Percentiles rank a stretch among this genome's conserved stretches.
Evolutionary conservation across 2,329 filamentous ascomycete genomes (phyloP).

Genomic region (Cercospora nicotianae): DNA sequence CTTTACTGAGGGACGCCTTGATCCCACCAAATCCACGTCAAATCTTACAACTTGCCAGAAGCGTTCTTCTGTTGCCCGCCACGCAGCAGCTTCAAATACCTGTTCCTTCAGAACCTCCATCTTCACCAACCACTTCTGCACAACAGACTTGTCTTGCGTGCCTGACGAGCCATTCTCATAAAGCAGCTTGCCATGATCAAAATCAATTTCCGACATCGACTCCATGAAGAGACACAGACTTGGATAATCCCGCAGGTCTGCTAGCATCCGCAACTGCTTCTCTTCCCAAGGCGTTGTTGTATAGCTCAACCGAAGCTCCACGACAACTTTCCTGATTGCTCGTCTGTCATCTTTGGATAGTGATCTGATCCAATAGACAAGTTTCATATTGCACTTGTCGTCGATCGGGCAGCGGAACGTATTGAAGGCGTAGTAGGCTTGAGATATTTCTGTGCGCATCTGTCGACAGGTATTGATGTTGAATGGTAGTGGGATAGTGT

Average conservation of each 20-base stretch:
- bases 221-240: not conserved
- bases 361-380: not conserved
- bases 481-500: not conserved
- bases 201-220: not conserved
- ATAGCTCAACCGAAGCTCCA: not conserved
- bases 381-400: not conserved
- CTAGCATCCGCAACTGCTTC: not conserved
- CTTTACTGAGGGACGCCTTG: no score
- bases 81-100: not conserved
- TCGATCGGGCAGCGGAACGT: not conserved
- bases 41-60: not conserved
- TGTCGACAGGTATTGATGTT: not conserved
- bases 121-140: not conserved
- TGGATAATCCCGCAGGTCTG: not conserved
- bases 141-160: not conserved
- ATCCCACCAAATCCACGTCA: not conserved
- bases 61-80: not conserved
- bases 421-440: not conserved
- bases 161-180: not conserved
- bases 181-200: not conserved
- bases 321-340: not conserved
- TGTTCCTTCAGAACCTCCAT: not conserved
- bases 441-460: not conserved
- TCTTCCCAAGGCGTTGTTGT: not conserved
- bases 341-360: not conserved